Evolutionary conservation across 176 grass and related monocot genomes (phyloP).

Genomic region (Ananas comosus): DNA sequence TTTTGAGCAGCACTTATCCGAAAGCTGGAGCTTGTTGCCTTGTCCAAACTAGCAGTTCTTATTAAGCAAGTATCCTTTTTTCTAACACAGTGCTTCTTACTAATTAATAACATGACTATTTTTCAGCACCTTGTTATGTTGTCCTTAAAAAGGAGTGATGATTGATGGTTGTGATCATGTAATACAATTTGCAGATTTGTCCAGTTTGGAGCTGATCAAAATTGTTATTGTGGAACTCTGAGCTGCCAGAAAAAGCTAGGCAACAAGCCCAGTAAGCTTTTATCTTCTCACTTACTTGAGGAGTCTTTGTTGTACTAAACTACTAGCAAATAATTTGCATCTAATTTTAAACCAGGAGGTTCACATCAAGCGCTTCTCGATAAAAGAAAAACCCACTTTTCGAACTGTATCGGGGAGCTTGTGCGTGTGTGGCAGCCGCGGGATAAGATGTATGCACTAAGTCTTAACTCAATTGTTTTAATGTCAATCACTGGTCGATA

Average conservation of each 20-base stretch:
- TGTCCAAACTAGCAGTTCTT: not conserved
- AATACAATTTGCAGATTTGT: constrained; percentile 62
- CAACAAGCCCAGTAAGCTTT: constrained; percentile 19
- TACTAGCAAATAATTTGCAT: not conserved
- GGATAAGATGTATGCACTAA: constrained; percentile 32
- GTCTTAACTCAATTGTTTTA: not conserved
- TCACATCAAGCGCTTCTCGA: constrained; percentile 21
- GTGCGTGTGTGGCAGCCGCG: constrained; percentile 50
- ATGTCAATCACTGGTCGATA: not conserved
- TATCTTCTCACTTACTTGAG: not conserved
- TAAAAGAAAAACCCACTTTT: constrained; percentile 40
- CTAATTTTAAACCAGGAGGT: constrained; percentile 30
- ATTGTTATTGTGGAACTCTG: constrained; percentile 87
- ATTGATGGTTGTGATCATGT: constrained; percentile 27
- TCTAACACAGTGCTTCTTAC: not conserved
- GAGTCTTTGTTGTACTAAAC: not conserved
- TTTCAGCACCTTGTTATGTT: not conserved
- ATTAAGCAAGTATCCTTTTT: not conserved
- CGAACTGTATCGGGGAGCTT: constrained; percentile 54
- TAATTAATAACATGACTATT: not conserved
- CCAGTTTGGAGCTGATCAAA: constrained; percentile 81
- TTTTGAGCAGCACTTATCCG: no score
- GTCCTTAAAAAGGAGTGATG: constrained; percentile 1
- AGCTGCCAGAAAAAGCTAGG: constrained; percentile 81
- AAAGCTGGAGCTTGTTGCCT: no score